These are phyloP conservation scores for Harringtonia lauricola DNA, from an alignment of 2,329 filamentous ascomycete species.

Conservation along the genomic window DNA sequence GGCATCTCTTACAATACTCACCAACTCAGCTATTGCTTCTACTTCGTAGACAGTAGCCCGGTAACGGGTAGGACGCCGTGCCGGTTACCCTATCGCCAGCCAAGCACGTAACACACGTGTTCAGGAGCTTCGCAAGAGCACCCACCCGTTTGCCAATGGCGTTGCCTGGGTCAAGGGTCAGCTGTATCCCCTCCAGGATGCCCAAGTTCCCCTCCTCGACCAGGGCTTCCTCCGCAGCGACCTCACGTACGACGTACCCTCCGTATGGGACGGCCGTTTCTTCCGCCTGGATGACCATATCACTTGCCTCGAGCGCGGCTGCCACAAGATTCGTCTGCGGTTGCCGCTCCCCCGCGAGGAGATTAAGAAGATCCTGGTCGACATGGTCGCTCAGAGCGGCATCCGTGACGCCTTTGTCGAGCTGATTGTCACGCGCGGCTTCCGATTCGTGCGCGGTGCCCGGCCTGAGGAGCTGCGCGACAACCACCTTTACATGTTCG, in stretches of 20 bases:
- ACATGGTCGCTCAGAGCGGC: slow-evolving; percentile 33
- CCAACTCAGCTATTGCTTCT: no score
- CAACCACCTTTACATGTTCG: slow-evolving; percentile 34
- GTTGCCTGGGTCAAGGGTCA: slow-evolving; percentile 33
- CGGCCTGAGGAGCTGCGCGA: slow-evolving; percentile 17
- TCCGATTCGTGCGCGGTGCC: slow-evolving; percentile 27
- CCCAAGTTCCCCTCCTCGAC: slow-evolving; percentile 37
- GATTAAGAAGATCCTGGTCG: slow-evolving; percentile 25
- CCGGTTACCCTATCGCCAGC: no score
- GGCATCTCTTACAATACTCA: no score
- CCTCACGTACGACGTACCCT: slow-evolving; percentile 39
- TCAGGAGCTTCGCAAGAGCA: slow-evolving; percentile 19
- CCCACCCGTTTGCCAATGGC: slow-evolving; percentile 28
- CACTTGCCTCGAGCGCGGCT: slow-evolving; percentile 29
- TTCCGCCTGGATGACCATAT: slow-evolving; percentile 41
- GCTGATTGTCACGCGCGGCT: slow-evolving; percentile 37
- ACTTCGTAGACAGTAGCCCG: no score
- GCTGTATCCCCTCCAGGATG: slow-evolving; percentile 30
- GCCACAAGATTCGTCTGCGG: slow-evolving; percentile 31
- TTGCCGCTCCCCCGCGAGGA: slow-evolving; percentile 28
- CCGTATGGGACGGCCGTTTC: slow-evolving; percentile 39
- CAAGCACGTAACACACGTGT: no score
- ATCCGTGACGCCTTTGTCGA: slow-evolving; percentile 39
- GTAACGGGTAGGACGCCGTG: no score
- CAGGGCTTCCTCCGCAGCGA: slow-evolving; percentile 42